Evolutionary conservation across 1,284 basidiomycete species (phyloP).

Genomic region (Fistulina hepatica): DNA sequence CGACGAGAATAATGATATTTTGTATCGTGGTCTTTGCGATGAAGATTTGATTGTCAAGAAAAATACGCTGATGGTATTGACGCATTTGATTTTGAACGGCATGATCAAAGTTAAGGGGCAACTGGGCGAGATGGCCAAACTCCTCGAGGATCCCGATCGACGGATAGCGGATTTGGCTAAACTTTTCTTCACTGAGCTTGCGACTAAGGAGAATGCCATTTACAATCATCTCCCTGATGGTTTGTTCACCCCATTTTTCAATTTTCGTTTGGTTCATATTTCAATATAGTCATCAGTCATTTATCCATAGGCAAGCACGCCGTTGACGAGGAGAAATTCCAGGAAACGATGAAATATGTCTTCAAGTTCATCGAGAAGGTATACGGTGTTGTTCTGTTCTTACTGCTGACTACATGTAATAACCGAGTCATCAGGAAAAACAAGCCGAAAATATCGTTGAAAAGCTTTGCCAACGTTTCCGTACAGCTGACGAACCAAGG

Average conservation of each 20-base stretch:
- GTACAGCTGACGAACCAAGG: constrained; percentile 75
- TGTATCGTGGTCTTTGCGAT: constrained; percentile 92
- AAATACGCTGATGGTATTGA: constrained; percentile 98
- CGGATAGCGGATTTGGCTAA: constrained; percentile 90
- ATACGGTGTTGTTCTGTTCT: constrained; percentile 9
- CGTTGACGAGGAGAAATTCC: constrained; percentile 87
- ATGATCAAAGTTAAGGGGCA: constrained; percentile 99
- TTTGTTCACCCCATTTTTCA: constrained; percentile 21
- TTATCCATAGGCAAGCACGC: constrained; percentile 89
- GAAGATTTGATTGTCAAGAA: constrained; percentile 89
- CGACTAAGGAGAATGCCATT: constrained; percentile 98
- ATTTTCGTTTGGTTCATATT: constrained; percentile 7
- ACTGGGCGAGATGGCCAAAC: constrained; percentile 99
- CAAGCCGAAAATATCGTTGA: constrained; percentile 94
- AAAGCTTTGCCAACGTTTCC: constrained; percentile 91
- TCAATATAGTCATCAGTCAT: constrained; percentile 75
- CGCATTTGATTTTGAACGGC: constrained; percentile 93
- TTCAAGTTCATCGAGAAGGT: constrained; percentile 97
- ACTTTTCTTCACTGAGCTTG: constrained; percentile 92
- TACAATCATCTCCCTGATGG: constrained; percentile 97
- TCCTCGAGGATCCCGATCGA: constrained; percentile 86
- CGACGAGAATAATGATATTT: constrained; percentile 92
- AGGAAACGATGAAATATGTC: constrained; percentile 90
- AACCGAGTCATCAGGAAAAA: constrained; percentile 54
- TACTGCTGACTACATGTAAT: neutral